A percentile compares a stretch with the other conserved stretches of the same genome.
These are phyloP conservation scores for Diaporthe longicolla DNA, from an alignment of 2,329 filamentous ascomycete genomes.

Conservation along the genomic window DNA sequence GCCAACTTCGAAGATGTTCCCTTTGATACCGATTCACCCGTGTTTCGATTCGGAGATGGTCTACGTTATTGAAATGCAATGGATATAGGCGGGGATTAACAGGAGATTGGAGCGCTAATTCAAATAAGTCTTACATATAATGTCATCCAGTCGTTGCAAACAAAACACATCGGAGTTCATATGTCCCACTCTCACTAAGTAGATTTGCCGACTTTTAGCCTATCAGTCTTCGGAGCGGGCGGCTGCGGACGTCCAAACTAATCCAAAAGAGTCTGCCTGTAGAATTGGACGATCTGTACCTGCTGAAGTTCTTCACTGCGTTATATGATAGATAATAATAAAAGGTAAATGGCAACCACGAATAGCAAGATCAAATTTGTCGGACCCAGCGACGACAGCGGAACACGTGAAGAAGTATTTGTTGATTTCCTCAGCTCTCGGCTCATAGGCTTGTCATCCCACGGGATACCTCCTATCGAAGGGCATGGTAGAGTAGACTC, in stretches of 20 bases:
- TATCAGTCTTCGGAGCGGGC: not conserved
- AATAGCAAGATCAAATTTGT: not conserved
- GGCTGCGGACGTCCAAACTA: not conserved
- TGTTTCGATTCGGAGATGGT: slow-evolving; percentile 1
- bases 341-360: not conserved
- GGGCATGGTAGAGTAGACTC: not conserved
- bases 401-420: not conserved
- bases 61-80: not conserved
- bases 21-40: slow-evolving; percentile 40
- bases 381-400: not conserved
- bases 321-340: too few relatives aligned
- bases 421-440: not conserved
- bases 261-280: not conserved
- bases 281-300: not conserved
- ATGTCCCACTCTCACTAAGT: not conserved
- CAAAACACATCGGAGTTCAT: not conserved
- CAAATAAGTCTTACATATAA: not conserved
- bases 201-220: not conserved
- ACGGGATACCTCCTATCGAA: not conserved
- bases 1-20: slow-evolving; percentile 47
- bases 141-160: not conserved
- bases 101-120: not conserved
- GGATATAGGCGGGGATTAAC: not conserved
- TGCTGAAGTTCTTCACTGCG: too few relatives aligned
- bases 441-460: not conserved